These are phyloP conservation scores for Hevea brasiliensis DNA, from an alignment of 345 rosid species.

Conservation along the genomic window DNA sequence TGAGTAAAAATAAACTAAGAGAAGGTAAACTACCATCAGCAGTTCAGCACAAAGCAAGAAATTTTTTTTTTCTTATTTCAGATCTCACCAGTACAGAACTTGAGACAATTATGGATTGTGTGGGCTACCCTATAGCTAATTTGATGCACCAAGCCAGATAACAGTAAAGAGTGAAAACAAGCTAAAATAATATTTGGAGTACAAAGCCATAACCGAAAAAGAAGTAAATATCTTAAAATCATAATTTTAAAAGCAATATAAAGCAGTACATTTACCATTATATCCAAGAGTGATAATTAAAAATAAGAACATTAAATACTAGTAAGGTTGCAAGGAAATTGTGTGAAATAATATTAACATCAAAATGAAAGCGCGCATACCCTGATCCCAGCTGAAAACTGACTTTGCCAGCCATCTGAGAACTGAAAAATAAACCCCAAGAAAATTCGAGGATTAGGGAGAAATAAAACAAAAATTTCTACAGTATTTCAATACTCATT, in stretches of 20 bases:
- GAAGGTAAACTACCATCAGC: not conserved
- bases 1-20: not conserved
- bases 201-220: not conserved
- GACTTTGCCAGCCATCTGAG: slow-evolving; percentile 78
- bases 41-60: not conserved
- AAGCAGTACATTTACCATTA: not conserved
- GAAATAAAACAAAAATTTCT: not conserved
- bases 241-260: not conserved
- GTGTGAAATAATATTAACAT: not conserved
- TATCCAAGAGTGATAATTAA: not conserved
- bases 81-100: not conserved
- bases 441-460: slow-evolving; percentile 1
- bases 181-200: not conserved
- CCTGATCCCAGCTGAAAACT: slow-evolving; percentile 75
- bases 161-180: not conserved
- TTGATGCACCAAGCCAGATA: not conserved
- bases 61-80: not conserved
- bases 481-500: not conserved
- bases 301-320: not conserved
- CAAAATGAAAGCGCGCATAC: slow-evolving; percentile 39
- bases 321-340: not conserved
- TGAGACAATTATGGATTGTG: not conserved
- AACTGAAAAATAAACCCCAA: slow-evolving; percentile 46
- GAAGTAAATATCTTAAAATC: not conserved
- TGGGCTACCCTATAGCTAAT: not conserved